These are phyloP conservation scores for Fusarium albidum DNA, from an alignment of 2,329 filamentous ascomycete species.

Conservation along the genomic window DNA sequence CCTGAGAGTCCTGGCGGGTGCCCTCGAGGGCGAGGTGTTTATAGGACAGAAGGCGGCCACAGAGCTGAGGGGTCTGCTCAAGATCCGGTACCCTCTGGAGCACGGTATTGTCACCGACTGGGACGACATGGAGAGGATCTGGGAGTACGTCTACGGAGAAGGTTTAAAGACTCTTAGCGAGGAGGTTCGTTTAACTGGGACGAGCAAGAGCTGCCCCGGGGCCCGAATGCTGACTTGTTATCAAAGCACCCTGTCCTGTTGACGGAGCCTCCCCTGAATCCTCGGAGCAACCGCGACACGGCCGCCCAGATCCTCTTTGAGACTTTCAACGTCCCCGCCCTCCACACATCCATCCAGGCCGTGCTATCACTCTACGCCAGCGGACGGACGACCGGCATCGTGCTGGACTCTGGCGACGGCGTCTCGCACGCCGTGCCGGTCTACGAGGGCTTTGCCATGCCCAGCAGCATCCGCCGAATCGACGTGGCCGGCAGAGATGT, in stretches of 20 bases:
- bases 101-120: slow-evolving; percentile 99
- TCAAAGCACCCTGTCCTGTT: slow-evolving; percentile 88
- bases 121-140: slow-evolving; percentile 99
- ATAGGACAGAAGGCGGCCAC: slow-evolving; percentile 90
- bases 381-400: slow-evolving; percentile 93
- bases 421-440: slow-evolving; percentile 98
- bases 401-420: slow-evolving; percentile 93
- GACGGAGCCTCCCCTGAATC: slow-evolving; percentile 95
- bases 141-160: slow-evolving; percentile 97
- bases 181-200: slow-evolving; percentile 66
- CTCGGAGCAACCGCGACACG: slow-evolving; percentile 92
- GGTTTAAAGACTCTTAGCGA: slow-evolving; percentile 96
- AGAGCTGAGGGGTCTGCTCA: slow-evolving; percentile 89
- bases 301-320: slow-evolving; percentile 98
- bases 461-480: slow-evolving; percentile 92
- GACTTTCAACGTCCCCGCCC: slow-evolving; percentile 95
- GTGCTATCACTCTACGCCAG: slow-evolving; percentile 96
- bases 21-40: slow-evolving; percentile 95
- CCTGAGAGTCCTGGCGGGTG: slow-evolving; percentile 91
- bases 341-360: slow-evolving; percentile 97
- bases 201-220: too few relatives aligned
- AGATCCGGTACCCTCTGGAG: slow-evolving; percentile 95
- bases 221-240: slow-evolving; percentile 18
- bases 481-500: slow-evolving; percentile 97
- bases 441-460: slow-evolving; percentile 97